Percentiles rank a stretch among this genome's conserved stretches.
These are phyloP conservation scores for Thuja plicata DNA, from an alignment of 83 land plant genomes.

Conservation along the genomic window DNA sequence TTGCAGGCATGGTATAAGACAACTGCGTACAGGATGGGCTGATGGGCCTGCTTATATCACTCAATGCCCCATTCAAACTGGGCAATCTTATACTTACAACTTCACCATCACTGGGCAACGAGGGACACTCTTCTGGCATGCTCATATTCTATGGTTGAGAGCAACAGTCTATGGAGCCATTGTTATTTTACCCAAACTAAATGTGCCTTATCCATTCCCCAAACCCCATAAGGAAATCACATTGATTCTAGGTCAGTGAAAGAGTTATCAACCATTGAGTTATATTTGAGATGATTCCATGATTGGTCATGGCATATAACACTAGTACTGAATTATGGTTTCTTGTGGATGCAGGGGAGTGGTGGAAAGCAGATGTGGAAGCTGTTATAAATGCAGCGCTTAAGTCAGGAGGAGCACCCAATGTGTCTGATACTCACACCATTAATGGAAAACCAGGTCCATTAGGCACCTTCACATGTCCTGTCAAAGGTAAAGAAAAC, in stretches of 20 bases:
- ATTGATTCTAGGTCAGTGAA: constrained; percentile 45
- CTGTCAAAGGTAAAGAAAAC: constrained; percentile 36
- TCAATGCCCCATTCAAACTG: constrained; percentile 58
- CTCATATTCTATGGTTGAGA: constrained; percentile 58
- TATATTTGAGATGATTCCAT: not conserved
- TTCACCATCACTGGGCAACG: constrained; percentile 56
- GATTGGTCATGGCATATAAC: not conserved
- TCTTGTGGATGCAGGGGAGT: constrained; percentile 43
- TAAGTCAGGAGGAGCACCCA: constrained; percentile 54
- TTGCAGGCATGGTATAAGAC: constrained; percentile 70
- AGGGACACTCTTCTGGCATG: constrained; percentile 66
- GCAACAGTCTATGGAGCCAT: constrained; percentile 60
- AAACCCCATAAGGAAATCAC: constrained; percentile 56
- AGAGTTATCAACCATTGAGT: not conserved
- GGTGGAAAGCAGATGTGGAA: constrained; percentile 84
- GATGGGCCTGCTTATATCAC: constrained; percentile 64
- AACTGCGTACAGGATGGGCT: constrained; percentile 63
- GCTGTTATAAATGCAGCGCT: constrained; percentile 63
- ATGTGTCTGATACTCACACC: constrained; percentile 73
- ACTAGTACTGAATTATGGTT: not conserved
- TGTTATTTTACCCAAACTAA: constrained; percentile 47
- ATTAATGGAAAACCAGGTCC: constrained; percentile 79
- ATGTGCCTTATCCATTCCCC: constrained; percentile 54
- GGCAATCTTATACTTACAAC: constrained; percentile 37
- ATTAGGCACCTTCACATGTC: constrained; percentile 29